Evolutionary conservation across 2,329 filamentous ascomycete species (phyloP).

Genomic region (Sclerotinia glacialis): DNA sequence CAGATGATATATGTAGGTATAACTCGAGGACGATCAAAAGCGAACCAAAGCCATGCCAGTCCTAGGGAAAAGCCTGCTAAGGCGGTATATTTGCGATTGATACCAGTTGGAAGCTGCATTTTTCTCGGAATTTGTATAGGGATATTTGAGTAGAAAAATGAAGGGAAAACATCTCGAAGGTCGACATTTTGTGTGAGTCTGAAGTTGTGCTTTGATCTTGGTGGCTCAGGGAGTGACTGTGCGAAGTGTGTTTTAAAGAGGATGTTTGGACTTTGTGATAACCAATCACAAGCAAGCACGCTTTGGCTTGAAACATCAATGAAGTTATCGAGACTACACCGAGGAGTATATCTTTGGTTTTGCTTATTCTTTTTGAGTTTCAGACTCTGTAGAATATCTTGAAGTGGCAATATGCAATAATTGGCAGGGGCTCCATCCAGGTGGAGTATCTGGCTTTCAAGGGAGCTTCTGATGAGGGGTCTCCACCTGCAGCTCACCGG

Average conservation of each 20-base stretch:
- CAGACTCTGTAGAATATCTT: neutral
- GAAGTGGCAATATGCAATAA: neutral
- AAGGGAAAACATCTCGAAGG: conserved; percentile 2
- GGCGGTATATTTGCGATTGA: conserved; percentile 29
- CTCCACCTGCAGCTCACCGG: neutral
- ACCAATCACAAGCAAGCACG: conserved; percentile 7
- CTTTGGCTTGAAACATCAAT: conserved; percentile 14
- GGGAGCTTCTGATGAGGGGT: neutral
- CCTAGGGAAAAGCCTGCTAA: conserved; percentile 26
- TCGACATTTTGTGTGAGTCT: conserved; percentile 12
- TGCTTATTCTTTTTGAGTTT: neutral
- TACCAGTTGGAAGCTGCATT: conserved; percentile 16
- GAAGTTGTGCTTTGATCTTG: conserved; percentile 23
- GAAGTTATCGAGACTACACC: neutral
- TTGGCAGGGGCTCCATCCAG: neutral
- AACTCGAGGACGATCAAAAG: conserved; percentile 27
- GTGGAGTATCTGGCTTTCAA: neutral
- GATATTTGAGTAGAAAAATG: neutral
- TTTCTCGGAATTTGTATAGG: neutral
- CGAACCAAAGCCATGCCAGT: conserved; percentile 31
- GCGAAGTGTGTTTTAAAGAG: conserved; percentile 21
- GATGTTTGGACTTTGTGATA: conserved; percentile 7
- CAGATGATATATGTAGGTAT: conserved; percentile 24
- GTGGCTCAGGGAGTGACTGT: conserved; percentile 12
- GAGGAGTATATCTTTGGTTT: neutral